These are phyloP conservation scores for Calocybe gambosa DNA, from an alignment of 1,284 basidiomycete species.

Conservation along the genomic window DNA sequence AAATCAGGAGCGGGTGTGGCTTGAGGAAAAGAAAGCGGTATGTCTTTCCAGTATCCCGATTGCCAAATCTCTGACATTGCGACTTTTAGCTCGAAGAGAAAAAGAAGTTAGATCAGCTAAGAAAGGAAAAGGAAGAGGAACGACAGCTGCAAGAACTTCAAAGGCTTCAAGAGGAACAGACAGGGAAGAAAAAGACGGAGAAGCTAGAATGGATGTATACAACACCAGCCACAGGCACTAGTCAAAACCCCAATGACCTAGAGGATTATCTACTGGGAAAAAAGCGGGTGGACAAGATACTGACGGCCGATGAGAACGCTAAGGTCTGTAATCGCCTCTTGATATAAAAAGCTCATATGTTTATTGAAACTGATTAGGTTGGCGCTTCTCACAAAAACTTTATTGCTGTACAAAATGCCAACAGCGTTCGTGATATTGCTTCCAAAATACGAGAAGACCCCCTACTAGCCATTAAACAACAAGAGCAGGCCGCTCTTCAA, in stretches of 20 bases:
- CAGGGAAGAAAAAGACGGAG: conserved; percentile 90
- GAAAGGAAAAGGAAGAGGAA: conserved; percentile 97
- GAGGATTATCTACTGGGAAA: conserved; percentile 98
- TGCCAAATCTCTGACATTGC: conserved; percentile 12
- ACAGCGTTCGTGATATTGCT: conserved; percentile 83
- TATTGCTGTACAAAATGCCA: conserved; percentile 91
- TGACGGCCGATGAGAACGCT: conserved; percentile 85
- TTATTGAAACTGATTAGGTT: conserved; percentile 35
- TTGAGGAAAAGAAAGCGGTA: conserved; percentile 94
- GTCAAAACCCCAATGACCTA: conserved; percentile 82
- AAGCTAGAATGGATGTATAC: conserved; percentile 99
- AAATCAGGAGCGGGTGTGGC: conserved; percentile 99
- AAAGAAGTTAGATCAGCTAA: conserved; percentile 94
- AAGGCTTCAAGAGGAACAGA: conserved; percentile 88
- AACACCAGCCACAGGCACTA: conserved; percentile 82
- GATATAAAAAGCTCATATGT: neutral
- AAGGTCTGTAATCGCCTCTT: conserved; percentile 47
- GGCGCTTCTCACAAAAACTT: conserved; percentile 85
- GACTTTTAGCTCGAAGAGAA: conserved; percentile 82
- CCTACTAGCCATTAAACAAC: conserved; percentile 92
- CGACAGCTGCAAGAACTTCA: conserved; percentile 95
- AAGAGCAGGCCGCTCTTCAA: conserved; percentile 92
- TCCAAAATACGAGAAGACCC: conserved; percentile 96
- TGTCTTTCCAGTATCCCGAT: conserved; percentile 24
- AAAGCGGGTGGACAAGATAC: conserved; percentile 94